Base-by-base conservation (phyloP, 2,329 filamentous ascomycete genomes). In the Berkeleyomyces rouxiae region DNA sequence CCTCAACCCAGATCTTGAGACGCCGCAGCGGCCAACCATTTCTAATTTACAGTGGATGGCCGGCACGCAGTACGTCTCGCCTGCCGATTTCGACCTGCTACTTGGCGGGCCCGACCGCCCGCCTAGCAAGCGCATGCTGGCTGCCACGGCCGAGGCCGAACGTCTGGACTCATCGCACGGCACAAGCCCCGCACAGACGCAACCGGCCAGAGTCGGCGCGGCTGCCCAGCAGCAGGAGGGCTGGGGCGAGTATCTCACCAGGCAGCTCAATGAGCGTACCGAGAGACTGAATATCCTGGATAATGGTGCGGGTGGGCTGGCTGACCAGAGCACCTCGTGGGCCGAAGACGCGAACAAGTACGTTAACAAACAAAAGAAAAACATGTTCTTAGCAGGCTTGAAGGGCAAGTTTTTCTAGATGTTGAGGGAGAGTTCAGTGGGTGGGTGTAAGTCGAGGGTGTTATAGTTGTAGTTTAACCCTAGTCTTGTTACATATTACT, bases 11-110 rank as follows among this genome's bases (percentile, higher is more conserved):
- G 79, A 87, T 64, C 80, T 88, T 0, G 70, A 81, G 13, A 80
- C 87, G 31, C 92, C 91, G 1, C 80, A 89, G 10, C 83, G 93
- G 1, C 93, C 93, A 0, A 96, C 90, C 0, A 99, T 99, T 65
- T 95, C 88, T 23, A 96, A 95, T 69, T 74, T 99, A 44, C 90
- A 97, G 74, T 99, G 93, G 93, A 90, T 99, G 61, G 87, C 90
- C 0, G 93, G 93, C 3, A 97, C 92, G 1, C 92, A 96, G 72
- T 87, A 95, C 68, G 81, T 99, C 55, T 90, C 89, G 1, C 86
- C 89, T 0, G 79, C 85, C 1, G 93, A 99, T 69, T 83, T 99
- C 69, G 93, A 97, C 70, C 74, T 96, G 1, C 77, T 99, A 1
- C 93, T 99, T 65, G 90, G 92, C 59, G 92, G 92, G 0, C 85